These are phyloP conservation scores for Xerocomellus dryophilus DNA, from an alignment of 768 basidiomycete genomes.

Conservation along the genomic window DNA sequence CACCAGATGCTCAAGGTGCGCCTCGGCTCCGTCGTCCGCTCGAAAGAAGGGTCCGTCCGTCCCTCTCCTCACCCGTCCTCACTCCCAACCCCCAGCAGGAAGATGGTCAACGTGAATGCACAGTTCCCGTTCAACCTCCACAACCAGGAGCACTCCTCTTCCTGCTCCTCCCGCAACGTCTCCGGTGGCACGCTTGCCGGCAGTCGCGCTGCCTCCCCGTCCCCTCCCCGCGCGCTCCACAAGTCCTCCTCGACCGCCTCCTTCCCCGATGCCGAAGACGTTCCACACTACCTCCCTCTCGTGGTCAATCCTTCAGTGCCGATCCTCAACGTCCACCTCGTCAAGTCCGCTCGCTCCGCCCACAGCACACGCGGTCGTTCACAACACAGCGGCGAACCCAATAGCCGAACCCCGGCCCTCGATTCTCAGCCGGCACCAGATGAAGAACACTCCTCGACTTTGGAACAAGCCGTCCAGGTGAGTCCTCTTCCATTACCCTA, in stretches of 20 bases:
- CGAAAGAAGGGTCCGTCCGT: conserved; percentile 54
- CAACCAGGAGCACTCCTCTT: conserved; percentile 11
- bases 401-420: not conserved
- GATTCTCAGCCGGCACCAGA: not conserved
- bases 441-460: conserved; percentile 1
- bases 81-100: conserved; percentile 36
- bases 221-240: conserved; percentile 20
- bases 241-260: conserved; percentile 24
- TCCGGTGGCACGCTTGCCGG: conserved; percentile 30
- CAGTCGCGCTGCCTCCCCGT: conserved; percentile 21
- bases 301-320: conserved; percentile 1
- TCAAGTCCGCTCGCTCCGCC: conserved; percentile 9
- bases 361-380: conserved; percentile 24
- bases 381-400: conserved; percentile 15
- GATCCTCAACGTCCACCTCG: conserved; percentile 27
- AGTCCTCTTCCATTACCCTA: conserved; percentile 3
- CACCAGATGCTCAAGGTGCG: conserved; percentile 51
- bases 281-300: conserved; percentile 5
- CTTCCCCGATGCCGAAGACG: conserved; percentile 20
- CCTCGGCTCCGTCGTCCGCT: conserved; percentile 53
- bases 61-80: not conserved
- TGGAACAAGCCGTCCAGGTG: conserved; percentile 13
- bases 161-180: conserved; percentile 33
- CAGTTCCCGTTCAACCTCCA: conserved; percentile 61
- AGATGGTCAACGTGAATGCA: conserved; percentile 69